Conservation (phyloP, 495 filamentous ascomycete species). For the Penicillium waksmanii region DNA sequence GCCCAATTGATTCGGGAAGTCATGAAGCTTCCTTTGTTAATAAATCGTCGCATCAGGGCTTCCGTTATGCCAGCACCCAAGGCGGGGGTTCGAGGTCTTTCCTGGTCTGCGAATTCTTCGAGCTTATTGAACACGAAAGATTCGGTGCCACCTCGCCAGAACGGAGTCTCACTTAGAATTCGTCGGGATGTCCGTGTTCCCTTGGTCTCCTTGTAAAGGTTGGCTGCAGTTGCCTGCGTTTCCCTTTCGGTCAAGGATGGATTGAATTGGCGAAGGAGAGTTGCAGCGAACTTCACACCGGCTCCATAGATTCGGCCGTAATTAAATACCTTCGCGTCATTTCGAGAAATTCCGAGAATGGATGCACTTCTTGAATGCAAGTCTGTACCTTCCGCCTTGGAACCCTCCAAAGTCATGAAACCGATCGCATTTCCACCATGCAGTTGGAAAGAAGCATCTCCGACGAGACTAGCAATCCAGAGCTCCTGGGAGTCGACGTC, state of each 20-base stretch:
- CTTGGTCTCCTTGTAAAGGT: slow-evolving; percentile 88
- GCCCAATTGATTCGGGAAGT: slow-evolving; percentile 99
- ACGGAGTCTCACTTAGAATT: slow-evolving; percentile 68
- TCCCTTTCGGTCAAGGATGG: slow-evolving; percentile 75
- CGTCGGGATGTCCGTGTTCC: slow-evolving; percentile 76
- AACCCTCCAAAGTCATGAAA: slow-evolving; percentile 98
- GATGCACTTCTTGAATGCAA: slow-evolving; percentile 90
- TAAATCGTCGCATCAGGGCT: slow-evolving; percentile 82
- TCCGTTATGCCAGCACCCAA: slow-evolving; percentile 97
- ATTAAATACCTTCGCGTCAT: slow-evolving; percentile 97
- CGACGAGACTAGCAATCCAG: slow-evolving; percentile 96
- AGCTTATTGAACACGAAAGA: slow-evolving; percentile 97
- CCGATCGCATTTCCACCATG: slow-evolving; percentile 97
- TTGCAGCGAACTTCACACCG: slow-evolving; percentile 89
- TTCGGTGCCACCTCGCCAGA: slow-evolving; percentile 97
- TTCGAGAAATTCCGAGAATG: slow-evolving; percentile 90
- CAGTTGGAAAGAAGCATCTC: slow-evolving; percentile 89
- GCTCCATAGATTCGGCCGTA: slow-evolving; percentile 98
- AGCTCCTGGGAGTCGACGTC: slow-evolving; percentile 99
- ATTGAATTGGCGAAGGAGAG: slow-evolving; percentile 90
- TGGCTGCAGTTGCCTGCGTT: slow-evolving; percentile 72
- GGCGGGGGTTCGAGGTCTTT: slow-evolving; percentile 86
- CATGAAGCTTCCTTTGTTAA: slow-evolving; percentile 90
- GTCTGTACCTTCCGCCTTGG: slow-evolving; percentile 91
- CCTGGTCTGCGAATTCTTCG: slow-evolving; percentile 96